Evolutionary conservation across 1,284 basidiomycete species (phyloP).

Genomic region (Termitomyces sp.): DNA sequence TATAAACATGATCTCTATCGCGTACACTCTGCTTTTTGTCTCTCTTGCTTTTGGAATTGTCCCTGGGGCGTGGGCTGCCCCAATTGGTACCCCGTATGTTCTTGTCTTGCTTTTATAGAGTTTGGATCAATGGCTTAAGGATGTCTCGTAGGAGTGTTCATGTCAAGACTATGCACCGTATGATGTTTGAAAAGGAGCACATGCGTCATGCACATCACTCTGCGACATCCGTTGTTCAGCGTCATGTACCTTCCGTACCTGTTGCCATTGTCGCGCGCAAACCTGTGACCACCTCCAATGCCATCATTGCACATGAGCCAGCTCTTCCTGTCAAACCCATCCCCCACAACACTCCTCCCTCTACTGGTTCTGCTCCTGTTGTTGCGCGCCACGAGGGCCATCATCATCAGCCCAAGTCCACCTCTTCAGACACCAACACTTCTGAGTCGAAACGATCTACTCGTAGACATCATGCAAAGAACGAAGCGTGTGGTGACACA

Average conservation of each 20-base stretch:
- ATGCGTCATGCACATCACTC: conserved; percentile 15
- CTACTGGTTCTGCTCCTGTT: not conserved
- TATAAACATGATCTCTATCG: conserved; percentile 15
- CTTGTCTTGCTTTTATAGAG: not conserved
- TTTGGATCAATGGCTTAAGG: too few relatives aligned
- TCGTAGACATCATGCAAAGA: conserved; percentile 11
- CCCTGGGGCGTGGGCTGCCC: conserved; percentile 11
- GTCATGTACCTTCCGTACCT: not conserved
- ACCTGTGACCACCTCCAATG: not conserved
- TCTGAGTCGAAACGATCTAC: not conserved
- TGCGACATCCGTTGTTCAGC: conserved; percentile 6
- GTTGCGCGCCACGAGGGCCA: not conserved
- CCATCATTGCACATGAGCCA: not conserved
- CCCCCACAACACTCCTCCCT: not conserved
- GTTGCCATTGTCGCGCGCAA: not conserved
- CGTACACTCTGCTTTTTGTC: conserved; percentile 12
- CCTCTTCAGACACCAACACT: not conserved
- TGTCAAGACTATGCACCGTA: conserved; percentile 11
- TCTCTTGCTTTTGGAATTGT: conserved; percentile 8
- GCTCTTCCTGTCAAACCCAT: not conserved
- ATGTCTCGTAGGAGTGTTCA: not conserved
- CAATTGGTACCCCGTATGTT: conserved; percentile 16
- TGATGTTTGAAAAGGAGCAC: conserved; percentile 5
- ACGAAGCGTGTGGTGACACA: not conserved
- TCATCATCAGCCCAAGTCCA: not conserved